Base-by-base conservation (phyloP, 257 asterid genomes). In the Paulownia fortunei region DNA sequence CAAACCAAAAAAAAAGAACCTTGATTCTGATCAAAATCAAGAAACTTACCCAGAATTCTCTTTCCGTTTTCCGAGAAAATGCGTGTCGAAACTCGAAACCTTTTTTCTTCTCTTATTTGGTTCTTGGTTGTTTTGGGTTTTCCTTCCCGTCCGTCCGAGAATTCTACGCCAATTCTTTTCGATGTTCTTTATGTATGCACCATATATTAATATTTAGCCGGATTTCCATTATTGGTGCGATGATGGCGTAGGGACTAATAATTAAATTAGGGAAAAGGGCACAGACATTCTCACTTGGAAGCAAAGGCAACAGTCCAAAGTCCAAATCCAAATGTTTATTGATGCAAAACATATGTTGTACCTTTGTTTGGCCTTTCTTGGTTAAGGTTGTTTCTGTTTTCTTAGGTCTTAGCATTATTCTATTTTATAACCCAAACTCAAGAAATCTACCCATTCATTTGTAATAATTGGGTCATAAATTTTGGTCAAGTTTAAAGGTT, bases 281-380 rank as follows among this genome's bases (percentile, higher is more conserved):
- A 79, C 59, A 83, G 52, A 83, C 86, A 83, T 83, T 83, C 83
- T 74, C 81, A 79, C 83, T 79, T 79, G 56, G 78, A 82, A 78
- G 83, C 80, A 67, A 78, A 82, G 82, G 59, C 77, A 78, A 73
- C 49, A 77, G 80, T 82, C 73, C 18, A n/a, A 64, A 66, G 5
- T 73, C 63, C 69, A 36, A 37, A 62, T 61, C 63, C 67, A 26
- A 46, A 64, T 73, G 76, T 80, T 21, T 47, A 32, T 63, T 78
- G 69, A 49, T 36, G 23, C 36, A 41, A 47, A 69, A 61, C 81
- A 69, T 27, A 4, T 49, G 65, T 27, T 41, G 1, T 51, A 39
- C 21, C 59, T 42, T 52, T 32, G 76, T 72, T 73, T n/a, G 52
- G 36, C 7, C 58, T 69, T 44, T 59, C 26, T 59, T 69, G 27